A percentile compares a stretch with the other conserved stretches of the same genome.
Evolutionary conservation across 139 green algal species (phyloP).

Genomic region (Picochlorum sp.): DNA sequence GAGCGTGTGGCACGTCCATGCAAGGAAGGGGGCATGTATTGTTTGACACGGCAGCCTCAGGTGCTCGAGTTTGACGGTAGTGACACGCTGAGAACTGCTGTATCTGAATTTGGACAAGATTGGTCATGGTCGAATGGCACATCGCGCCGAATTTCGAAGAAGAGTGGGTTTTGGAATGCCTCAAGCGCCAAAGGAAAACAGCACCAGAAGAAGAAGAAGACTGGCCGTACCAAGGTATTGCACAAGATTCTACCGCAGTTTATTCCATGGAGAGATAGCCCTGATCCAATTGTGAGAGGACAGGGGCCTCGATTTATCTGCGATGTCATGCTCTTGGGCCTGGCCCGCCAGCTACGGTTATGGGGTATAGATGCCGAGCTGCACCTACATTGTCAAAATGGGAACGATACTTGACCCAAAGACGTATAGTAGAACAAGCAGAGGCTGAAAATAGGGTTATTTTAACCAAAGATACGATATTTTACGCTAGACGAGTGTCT

Average conservation of each 20-base stretch:
- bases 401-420: slow-evolving; percentile 9
- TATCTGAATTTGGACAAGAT: too few relatives aligned
- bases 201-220: slow-evolving; percentile 6
- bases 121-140: too few relatives aligned
- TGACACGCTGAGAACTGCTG: too few relatives aligned
- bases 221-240: neutral
- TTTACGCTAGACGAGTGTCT: slow-evolving; percentile 13
- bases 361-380: slow-evolving; percentile 39
- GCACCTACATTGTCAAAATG: slow-evolving; percentile 3
- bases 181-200: too few relatives aligned
- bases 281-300: neutral
- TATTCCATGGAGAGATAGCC: slow-evolving; percentile 23
- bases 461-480: slow-evolving; percentile 36
- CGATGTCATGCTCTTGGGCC: slow-evolving; percentile 40
- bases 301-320: slow-evolving; percentile 31
- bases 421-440: slow-evolving; percentile 26
- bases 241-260: neutral
- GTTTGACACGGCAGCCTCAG: too few relatives aligned
- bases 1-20: too few relatives aligned
- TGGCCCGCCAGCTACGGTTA: slow-evolving; percentile 45
- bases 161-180: too few relatives aligned
- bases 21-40: too few relatives aligned
- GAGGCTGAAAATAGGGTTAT: slow-evolving; percentile 35
- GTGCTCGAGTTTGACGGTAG: too few relatives aligned
- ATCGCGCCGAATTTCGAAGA: too few relatives aligned